Base-by-base conservation (phyloP, 495 filamentous ascomycete species). In the Schizothecium vesticola region DNA sequence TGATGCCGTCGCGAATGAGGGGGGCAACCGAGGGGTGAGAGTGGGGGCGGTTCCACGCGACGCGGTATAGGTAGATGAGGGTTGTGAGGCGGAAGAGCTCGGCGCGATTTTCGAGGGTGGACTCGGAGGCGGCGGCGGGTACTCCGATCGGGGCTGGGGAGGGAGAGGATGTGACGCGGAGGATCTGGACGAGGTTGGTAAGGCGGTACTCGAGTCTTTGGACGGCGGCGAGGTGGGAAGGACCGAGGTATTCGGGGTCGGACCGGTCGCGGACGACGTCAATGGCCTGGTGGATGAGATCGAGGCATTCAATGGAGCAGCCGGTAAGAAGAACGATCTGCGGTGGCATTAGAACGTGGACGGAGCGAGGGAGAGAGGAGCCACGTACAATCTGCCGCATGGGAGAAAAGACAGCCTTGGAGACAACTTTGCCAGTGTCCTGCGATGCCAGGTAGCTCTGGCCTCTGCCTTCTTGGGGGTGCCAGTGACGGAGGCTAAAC, bases 401-500 rank as follows among this genome's bases (percentile, higher is more conserved):
- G 19, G 69, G 69, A 25, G 69, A 71, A 55, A 71, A 67, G 29
- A 64, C 33, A 8, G 70, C 60, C 31, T 67, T 71, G 28, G 69
- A 73, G 23, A 69, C 56, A 16, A 71, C 63, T n/a, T 51, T 51
- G 43, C 19, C 43, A 16, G 61, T 69, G 16, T 28, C 56, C 25
- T 59, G 63, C 16, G 36, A 33, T 21, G 61, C 64, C 0, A 64
- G 1, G 13, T 43, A 43, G 13, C 12, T 57, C 19, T 59, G 65
- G 6, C 6, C 23, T 62, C 63, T 4, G 13, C 24, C 33, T 7
- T 61, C 36, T 63, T 43, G 31, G 4, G 64, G 51, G 2, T 12
- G 8, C 72, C 72, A 73, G 61, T 73, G 72, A 19, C 69, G 67
- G 8, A 64, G 60, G 28, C 72, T 71, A 23, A 73, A 73, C 69